Evolutionary conservation across 2,329 filamentous ascomycete genomes (phyloP).

Genomic region (Penicillium nordicum): DNA sequence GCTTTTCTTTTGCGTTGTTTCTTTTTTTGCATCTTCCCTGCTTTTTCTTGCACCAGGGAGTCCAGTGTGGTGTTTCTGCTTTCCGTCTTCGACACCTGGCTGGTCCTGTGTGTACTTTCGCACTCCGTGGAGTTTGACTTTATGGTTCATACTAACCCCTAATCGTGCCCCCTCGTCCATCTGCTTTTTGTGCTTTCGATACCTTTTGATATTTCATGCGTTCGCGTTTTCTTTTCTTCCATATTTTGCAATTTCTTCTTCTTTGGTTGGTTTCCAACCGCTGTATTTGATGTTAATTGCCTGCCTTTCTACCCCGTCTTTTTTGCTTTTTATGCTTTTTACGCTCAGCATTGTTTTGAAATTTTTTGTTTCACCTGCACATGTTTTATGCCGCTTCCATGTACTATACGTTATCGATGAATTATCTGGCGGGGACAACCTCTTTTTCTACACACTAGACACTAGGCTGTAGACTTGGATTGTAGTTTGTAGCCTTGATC

Average conservation of each 20-base stretch:
- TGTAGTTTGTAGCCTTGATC: not conserved
- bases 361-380: constrained; percentile 24
- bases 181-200: constrained; percentile 31
- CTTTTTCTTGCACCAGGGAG: constrained; percentile 40
- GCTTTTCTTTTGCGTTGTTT: constrained; percentile 23
- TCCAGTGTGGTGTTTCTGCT: constrained; percentile 44
- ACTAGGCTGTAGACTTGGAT: not conserved
- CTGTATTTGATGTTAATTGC: constrained; percentile 29
- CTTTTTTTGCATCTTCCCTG: constrained; percentile 31
- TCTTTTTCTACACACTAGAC: not conserved
- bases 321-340: constrained; percentile 16
- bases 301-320: constrained; percentile 24
- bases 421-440: constrained; percentile 30
- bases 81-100: constrained; percentile 42
- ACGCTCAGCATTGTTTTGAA: constrained; percentile 19
- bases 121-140: constrained; percentile 39
- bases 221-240: constrained; percentile 11
- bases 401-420: constrained; percentile 40
- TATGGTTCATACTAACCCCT: constrained; percentile 32
- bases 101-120: constrained; percentile 47
- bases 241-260: constrained; percentile 22
- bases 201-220: constrained; percentile 28
- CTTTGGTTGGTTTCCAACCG: constrained; percentile 9
- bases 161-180: constrained; percentile 33
- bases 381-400: constrained; percentile 34